Evolutionary conservation across 257 asterid genomes (phyloP), one percentile per base, ranked within the genome.

Genomic region (Solanum phureja): DNA sequence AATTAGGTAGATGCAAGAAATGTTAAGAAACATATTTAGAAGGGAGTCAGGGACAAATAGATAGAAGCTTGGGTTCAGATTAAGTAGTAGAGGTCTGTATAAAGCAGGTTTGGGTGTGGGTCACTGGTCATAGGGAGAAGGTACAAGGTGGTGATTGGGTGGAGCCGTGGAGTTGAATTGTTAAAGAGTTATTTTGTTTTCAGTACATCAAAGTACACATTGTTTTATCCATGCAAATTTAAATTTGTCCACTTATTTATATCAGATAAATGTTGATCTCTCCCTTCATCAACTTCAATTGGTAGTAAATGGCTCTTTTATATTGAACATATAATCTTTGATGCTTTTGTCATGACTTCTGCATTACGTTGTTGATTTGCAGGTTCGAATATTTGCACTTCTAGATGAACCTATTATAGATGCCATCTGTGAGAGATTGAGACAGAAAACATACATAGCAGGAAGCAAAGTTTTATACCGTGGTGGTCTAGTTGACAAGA

Each of bases 391-490:
- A 34, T 96, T 96, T 87, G 92, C 94, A 88, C 91, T 94, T 31
- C 86, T 97, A 91, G 98, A 96, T 87, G 99, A 95, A 84, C 98
- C 95, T 23, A 90, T 96, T 34, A 82, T 96, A 71, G 99, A 97
- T 90, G 97, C 98, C 74, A 96, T 96, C 87, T 92, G 98, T 49
- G 99, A 94, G 92, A 92, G 94, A 88, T 93, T 97, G 46, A 91
- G 94, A 72, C 98, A 95, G n/a, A 96, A 92, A 89, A 95, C 98
- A 60, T 97, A 95, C 83, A 95, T 97, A 86, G 79, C 90, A 92
- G 97, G 94, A 83, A 94, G 98, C 90, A 93, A 88, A 87, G 93
- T 96, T 85, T 68, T 97, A 77, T 87, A 49, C 85, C 92, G 84
- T 1, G 98, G 96, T 75, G 95, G 98, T 86, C 95, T 95, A 13